Evolutionary conservation across 495 filamentous ascomycete genomes (phyloP).

Genomic region (Lasiosphaeris hirsuta): DNA sequence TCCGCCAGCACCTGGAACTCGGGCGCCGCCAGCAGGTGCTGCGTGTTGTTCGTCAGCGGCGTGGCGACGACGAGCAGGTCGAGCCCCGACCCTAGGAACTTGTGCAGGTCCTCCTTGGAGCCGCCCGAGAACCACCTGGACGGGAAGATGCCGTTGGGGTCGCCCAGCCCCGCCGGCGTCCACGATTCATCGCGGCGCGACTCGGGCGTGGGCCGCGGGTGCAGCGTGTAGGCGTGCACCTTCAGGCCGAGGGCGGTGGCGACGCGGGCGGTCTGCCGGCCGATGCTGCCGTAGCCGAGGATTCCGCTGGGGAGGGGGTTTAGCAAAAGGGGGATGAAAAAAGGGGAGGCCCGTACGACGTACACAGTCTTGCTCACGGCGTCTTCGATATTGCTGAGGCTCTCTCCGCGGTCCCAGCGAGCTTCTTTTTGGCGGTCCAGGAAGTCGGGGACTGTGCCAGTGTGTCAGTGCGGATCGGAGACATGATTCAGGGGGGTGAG

Average conservation of each 20-base stretch:
- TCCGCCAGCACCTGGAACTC: conserved; percentile 62
- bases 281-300: conserved; percentile 82
- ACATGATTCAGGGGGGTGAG: neutral
- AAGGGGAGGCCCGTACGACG: conserved; percentile 17
- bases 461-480: neutral
- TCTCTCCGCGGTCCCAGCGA: conserved; percentile 42
- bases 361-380: conserved; percentile 47
- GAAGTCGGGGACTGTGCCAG: conserved; percentile 51
- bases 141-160: conserved; percentile 69
- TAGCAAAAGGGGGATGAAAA: neutral
- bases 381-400: conserved; percentile 37
- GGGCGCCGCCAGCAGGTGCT: conserved; percentile 55
- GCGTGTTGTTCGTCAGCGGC: conserved; percentile 69
- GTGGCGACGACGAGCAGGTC: conserved; percentile 73
- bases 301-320: conserved; percentile 57
- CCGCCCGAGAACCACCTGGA: conserved; percentile 71
- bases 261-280: conserved; percentile 70
- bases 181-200: conserved; percentile 62
- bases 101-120: conserved; percentile 54
- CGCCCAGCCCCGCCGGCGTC: conserved; percentile 72
- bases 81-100: conserved; percentile 66
- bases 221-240: conserved; percentile 78
- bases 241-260: conserved; percentile 72
- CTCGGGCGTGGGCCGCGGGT: conserved; percentile 54
- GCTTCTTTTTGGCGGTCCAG: conserved; percentile 50